These are phyloP conservation scores for Somion occarium DNA, from an alignment of 1,284 basidiomycete genomes.

Conservation along the genomic window DNA sequence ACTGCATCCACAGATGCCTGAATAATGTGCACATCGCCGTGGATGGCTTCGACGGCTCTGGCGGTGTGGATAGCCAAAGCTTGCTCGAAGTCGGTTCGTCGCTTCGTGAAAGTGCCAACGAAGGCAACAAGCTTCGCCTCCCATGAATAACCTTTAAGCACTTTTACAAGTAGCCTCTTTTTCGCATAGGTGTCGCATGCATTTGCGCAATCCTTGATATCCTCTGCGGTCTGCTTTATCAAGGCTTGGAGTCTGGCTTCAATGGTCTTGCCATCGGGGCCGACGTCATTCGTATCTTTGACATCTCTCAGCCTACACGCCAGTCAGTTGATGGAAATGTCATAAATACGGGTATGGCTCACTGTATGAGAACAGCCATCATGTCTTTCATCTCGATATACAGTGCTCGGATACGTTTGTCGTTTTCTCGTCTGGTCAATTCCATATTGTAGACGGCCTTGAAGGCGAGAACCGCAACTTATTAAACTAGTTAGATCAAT, in stretches of 20 bases:
- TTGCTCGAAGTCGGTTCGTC: slow-evolving; percentile 29
- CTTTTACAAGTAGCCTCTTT: slow-evolving; percentile 30
- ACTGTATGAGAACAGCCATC: slow-evolving; percentile 40
- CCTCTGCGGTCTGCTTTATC: slow-evolving; percentile 19
- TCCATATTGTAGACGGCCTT: slow-evolving; percentile 37
- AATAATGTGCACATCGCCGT: slow-evolving; percentile 21
- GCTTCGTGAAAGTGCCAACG: slow-evolving; percentile 27
- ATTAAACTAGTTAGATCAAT: background rate
- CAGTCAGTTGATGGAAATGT: background rate
- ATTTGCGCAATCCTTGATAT: slow-evolving; percentile 29
- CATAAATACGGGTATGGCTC: slow-evolving; percentile 12
- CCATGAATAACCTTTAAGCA: slow-evolving; percentile 34
- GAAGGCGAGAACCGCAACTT: slow-evolving; percentile 42
- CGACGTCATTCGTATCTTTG: slow-evolving; percentile 15
- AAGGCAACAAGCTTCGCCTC: slow-evolving; percentile 31
- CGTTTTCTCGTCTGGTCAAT: slow-evolving; percentile 36
- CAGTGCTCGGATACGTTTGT: slow-evolving; percentile 36
- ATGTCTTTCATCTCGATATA: slow-evolving; percentile 41
- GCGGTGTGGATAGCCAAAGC: slow-evolving; percentile 31
- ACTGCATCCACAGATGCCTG: slow-evolving; percentile 15
- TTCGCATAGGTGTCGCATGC: slow-evolving; percentile 29
- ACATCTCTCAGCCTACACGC: slow-evolving; percentile 15
- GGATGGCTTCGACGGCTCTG: slow-evolving; percentile 28
- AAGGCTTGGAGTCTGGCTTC: slow-evolving; percentile 19
- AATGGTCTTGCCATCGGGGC: slow-evolving; percentile 18